Evolutionary conservation across 2,329 filamentous ascomycete genomes (phyloP).

Genomic region (Colletotrichum liaoningense): DNA sequence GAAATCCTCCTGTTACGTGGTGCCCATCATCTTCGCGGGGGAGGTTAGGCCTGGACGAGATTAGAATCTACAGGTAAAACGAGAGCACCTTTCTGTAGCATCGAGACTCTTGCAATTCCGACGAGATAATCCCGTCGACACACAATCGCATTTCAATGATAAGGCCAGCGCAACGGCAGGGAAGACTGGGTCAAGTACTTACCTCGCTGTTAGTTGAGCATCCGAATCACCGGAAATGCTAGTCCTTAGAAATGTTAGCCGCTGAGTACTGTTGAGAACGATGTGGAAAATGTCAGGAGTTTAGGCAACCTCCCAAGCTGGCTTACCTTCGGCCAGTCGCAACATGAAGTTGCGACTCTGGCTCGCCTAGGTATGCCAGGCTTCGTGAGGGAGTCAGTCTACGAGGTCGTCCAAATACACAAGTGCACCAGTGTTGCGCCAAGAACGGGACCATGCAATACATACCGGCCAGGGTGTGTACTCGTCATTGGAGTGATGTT

Average conservation of each 20-base stretch:
- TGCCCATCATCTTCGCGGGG: conserved; percentile 34
- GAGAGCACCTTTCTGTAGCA: background rate
- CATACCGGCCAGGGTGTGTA: conserved; percentile 42
- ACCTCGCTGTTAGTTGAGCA: conserved; percentile 38
- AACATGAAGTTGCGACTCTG: conserved; percentile 11
- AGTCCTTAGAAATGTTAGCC: conserved; percentile 1
- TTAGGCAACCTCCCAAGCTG: background rate
- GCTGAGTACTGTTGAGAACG: background rate
- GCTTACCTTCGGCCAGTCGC: conserved; percentile 19
- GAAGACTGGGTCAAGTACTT: background rate
- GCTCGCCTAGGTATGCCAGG: conserved; percentile 9
- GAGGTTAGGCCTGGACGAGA: conserved; percentile 37
- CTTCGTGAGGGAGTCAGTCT: conserved; percentile 7
- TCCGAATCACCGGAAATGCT: conserved; percentile 32
- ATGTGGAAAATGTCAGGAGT: background rate
- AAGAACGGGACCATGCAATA: background rate
- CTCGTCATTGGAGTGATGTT: conserved; percentile 39
- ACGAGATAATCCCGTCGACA: background rate
- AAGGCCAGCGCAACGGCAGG: background rate
- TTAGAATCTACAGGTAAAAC: conserved; percentile 23
- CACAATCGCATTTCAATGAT: background rate
- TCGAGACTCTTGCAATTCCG: background rate
- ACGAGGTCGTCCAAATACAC: background rate
- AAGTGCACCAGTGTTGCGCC: background rate
- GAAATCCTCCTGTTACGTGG: conserved; percentile 33